These are phyloP conservation scores for Neckera pumila DNA, from an alignment of 225 moss, liverwort and hornwort genomes.

Conservation along the genomic window DNA sequence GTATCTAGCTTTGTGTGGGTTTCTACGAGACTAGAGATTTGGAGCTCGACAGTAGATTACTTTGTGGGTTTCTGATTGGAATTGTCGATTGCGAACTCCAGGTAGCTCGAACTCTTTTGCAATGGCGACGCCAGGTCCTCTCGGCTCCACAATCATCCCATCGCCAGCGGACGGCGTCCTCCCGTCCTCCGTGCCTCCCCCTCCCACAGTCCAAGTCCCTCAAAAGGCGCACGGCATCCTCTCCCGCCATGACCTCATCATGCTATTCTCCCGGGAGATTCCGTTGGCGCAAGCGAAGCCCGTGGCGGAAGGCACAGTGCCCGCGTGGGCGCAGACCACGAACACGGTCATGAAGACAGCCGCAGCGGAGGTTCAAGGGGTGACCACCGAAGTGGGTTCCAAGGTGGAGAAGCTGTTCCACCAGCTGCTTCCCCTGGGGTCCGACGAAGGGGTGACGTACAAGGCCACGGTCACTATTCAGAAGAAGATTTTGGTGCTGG, in stretches of 20 bases:
- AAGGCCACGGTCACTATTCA: conserved; percentile 5
- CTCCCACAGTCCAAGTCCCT: conserved; percentile 3
- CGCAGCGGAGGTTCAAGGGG: not conserved
- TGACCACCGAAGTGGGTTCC: not conserved
- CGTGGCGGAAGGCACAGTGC: not conserved
- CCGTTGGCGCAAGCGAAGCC: conserved; percentile 20
- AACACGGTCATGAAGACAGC: conserved; percentile 1
- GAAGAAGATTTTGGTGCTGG: conserved; percentile 38
- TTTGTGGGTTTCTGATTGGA: not conserved
- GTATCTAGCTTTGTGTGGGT: not conserved
- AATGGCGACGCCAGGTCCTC: conserved; percentile 20
- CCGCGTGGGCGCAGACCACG: conserved; percentile 4
- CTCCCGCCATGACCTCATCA: conserved; percentile 10
- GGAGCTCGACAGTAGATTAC: no score
- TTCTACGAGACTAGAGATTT: not conserved
- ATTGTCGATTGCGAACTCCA: not conserved
- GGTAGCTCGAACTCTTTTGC: not conserved
- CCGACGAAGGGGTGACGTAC: not conserved
- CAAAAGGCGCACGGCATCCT: not conserved
- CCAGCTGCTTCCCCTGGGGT: not conserved
- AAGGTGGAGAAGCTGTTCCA: conserved; percentile 9
- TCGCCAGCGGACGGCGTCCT: not conserved
- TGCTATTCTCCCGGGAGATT: conserved; percentile 8
- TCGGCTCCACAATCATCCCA: not conserved
- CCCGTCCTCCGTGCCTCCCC: not conserved